Conservation (phyloP, 2,329 filamentous ascomycete genomes). For the Claviceps quebecensis region DNA sequence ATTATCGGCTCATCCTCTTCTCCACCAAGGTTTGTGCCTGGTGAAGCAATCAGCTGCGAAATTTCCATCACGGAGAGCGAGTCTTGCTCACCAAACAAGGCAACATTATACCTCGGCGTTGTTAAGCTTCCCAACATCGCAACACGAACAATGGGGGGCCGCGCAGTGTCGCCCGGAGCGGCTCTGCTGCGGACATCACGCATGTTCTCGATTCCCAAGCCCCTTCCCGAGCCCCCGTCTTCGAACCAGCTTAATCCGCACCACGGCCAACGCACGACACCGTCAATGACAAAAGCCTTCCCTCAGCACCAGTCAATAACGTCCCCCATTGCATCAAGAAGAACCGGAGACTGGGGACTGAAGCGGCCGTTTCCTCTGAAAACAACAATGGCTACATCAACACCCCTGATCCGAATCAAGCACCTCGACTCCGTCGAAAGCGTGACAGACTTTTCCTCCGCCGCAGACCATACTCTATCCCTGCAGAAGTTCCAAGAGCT, state of each 20-base stretch:
- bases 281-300: conserved; percentile 51
- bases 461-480: conserved; percentile 67
- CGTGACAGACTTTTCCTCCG: conserved; percentile 76
- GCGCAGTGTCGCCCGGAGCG: conserved; percentile 43
- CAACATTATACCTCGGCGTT: conserved; percentile 12
- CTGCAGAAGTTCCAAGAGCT: conserved; percentile 79
- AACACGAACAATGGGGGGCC: conserved; percentile 18
- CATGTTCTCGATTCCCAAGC: conserved; percentile 73
- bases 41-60: conserved; percentile 10
- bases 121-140: conserved; percentile 15
- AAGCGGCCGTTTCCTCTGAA: conserved; percentile 72
- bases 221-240: conserved; percentile 51
- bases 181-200: conserved; percentile 73
- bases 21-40: conserved; percentile 4
- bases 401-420: conserved; percentile 63
- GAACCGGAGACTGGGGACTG: conserved; percentile 80
- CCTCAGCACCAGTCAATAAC: conserved; percentile 77
- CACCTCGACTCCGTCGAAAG: conserved; percentile 75
- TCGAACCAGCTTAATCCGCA: conserved; percentile 17
- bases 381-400: conserved; percentile 56
- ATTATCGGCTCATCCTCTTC: conserved; percentile 11
- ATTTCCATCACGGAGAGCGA: conserved; percentile 12
- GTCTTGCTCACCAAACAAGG: conserved; percentile 5
- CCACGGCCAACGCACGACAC: conserved; percentile 21
- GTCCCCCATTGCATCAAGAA: conserved; percentile 57